A percentile compares a stretch with the other conserved stretches of the same genome.
phyloP scores from a whole-genome alignment of 23 red algal genomes.

The Gracilaria gracilis region DNA sequence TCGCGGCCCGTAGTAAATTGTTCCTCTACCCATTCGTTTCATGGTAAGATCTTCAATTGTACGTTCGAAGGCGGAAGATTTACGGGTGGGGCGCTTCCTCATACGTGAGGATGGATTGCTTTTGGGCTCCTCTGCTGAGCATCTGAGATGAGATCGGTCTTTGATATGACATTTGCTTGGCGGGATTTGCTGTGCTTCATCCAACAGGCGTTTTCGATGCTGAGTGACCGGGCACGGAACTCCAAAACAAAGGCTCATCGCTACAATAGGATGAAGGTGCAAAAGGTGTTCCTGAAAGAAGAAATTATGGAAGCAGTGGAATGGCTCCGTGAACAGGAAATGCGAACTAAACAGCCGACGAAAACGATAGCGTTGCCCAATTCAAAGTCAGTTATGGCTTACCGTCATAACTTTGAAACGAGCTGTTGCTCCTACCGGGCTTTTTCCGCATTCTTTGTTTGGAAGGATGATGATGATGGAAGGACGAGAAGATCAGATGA shows the following conservation, averaged over 20 bases:
- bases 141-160: neutral
- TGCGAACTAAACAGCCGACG: too few species aligned
- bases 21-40: conserved; percentile 71
- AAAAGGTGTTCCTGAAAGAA: too few species aligned
- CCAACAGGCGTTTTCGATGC: neutral
- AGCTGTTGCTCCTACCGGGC: too few species aligned
- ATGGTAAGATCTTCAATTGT: conserved; percentile 75
- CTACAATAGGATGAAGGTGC: neutral
- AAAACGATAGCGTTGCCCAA: too few species aligned
- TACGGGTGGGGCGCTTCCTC: conserved; percentile 31
- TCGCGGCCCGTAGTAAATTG: conserved; percentile 77
- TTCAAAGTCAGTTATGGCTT: too few species aligned
- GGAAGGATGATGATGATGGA: too few species aligned
- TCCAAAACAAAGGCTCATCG: neutral
- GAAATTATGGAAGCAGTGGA: too few species aligned
- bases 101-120: neutral
- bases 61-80: conserved; percentile 56
- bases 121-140: conserved; percentile 2
- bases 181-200: neutral
- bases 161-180: neutral
- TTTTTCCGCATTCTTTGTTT: too few species aligned
- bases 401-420: too few species aligned
- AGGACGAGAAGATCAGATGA: too few species aligned
- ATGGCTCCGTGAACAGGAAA: neutral
- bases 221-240: neutral